These are phyloP conservation scores for Entomortierella chlamydospora DNA, from an alignment of 192 early-diverging fungal genomes.

Conservation along the genomic window DNA sequence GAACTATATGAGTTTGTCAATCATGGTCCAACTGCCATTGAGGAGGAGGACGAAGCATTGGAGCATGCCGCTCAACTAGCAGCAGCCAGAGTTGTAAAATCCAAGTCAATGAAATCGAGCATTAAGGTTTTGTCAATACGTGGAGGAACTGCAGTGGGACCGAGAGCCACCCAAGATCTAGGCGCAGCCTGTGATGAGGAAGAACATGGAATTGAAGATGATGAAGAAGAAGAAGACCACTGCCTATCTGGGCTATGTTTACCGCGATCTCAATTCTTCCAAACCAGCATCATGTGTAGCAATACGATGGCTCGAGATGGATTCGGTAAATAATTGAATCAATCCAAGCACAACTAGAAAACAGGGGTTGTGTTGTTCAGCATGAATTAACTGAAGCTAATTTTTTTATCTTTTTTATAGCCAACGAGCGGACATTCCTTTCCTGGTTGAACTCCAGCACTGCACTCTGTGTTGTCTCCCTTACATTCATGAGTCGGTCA, in stretches of 20 bases:
- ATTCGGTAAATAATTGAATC: constrained; percentile 21
- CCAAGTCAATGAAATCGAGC: neutral
- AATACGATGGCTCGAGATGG: constrained; percentile 53
- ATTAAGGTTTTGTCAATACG: neutral
- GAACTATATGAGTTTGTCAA: neutral
- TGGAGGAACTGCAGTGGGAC: neutral
- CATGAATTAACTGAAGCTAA: neutral
- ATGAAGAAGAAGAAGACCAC: constrained; percentile 28
- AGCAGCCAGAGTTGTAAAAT: neutral
- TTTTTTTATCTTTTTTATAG: constrained; percentile 12
- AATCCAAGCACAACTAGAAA: neutral
- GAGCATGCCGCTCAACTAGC: constrained; percentile 17
- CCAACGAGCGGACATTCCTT: constrained; percentile 46
- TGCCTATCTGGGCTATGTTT: constrained; percentile 36
- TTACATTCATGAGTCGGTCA: constrained; percentile 35
- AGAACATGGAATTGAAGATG: neutral
- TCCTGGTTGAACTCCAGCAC: constrained; percentile 27
- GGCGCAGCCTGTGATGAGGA: neutral
- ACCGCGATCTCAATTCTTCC: constrained; percentile 31
- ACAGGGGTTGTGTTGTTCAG: neutral
- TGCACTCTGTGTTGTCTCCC: constrained; percentile 36
- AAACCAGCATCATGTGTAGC: constrained; percentile 47
- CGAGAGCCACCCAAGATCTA: neutral
- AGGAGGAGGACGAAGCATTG: constrained; percentile 36
- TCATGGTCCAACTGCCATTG: constrained; percentile 26